Evolutionary conservation across 1,284 basidiomycete genomes (phyloP), one percentile per base, ranked within the genome.

Genomic region (Ceratobasidium sp.): DNA sequence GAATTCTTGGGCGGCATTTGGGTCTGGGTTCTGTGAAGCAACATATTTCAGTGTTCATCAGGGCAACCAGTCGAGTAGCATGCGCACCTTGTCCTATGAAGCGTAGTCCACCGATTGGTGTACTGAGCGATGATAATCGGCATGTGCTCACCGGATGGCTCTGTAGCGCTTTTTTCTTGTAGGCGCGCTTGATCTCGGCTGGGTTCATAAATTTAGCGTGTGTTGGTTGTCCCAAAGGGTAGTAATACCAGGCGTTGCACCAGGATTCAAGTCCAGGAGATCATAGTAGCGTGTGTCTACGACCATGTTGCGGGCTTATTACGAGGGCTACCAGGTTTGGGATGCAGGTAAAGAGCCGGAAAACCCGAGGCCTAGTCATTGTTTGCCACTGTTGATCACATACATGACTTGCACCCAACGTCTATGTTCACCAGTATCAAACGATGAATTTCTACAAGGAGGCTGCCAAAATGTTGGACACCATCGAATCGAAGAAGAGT

Each of bases 181-280:
- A 98, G 6, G 96, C 96, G 83, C 94, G 94, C 86, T 96, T 97
- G 83, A 98, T 95, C 81, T 97, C 95, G 80, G 87, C 94, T 94
- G 41, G 81, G 46, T 20, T 65, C 30, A 16, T 46, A 27, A n/a
- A 48, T 55, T 41, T 62, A 14, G 60, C 62, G 5, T 14, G 18
- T 3, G 12, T 35, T 33, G 33, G 30, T 6, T 60, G 12, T 66
- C 68, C 73, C 23, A 71, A 23, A 64, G 79, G 52, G 48, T 50
- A 71, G 35, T 80, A 83, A 60, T 82, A 94, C 94, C 91, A 87
- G 93, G 92, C 52, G 87, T 90, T 52, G 95, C 95, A 78, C 87
- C 86, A 46, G 91, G 86, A 71, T 88, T 82, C 30, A 96, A 89
- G 62, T 91, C 94, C 48, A 97, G 87, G 54, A 96, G 84, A 52